Evolutionary conservation across 2,329 filamentous ascomycete species (phyloP), one percentile per base, ranked within the genome.

Genomic region (Penicillium sp.): DNA sequence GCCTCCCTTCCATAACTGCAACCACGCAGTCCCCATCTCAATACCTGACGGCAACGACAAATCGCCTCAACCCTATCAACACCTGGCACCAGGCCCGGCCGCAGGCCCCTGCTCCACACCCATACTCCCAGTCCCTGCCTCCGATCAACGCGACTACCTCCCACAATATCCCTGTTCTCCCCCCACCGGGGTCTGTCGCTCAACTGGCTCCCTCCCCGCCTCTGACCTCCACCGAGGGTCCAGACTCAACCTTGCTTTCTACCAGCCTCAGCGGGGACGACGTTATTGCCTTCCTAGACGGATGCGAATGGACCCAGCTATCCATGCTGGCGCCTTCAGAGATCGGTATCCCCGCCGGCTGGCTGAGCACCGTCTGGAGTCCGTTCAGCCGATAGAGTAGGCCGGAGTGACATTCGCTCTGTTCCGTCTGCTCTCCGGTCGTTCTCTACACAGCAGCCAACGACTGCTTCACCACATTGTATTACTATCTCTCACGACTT

Each of bases 11-110:
- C 4, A 45, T 71, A 11, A 41, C 54, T 2, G 52, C 59, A 16
- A 59, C 57, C 14, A 63, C 64, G 9, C 61, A 63, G 36, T 49
- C 64, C 9, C 61, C 65, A 5, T 60, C 64, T 1, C 63, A 63
- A 30, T 65, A 65, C 39, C 50, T 61, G 18, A 50, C 56, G 7
- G 56, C 59, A 18, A 55, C 66, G 18, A 55, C 58, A 18, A 67
- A 69, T 44, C 68, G 69, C 6, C 57, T 72, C 22, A 71, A 73
- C 38, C 68, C 71, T 3, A 60, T 72, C 49, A 72, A 71, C 43
- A 64, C 70, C 12, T 72, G 69, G 70, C 55, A 67, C 28, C 61
- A 64, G 9, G 54, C 60, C 3, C 67, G 64, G 22, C 60, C 61
- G 14, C 65, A 66, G 19, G 60, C 59, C 7, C 65, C 63, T 9